Evolutionary conservation across 768 basidiomycete species (phyloP).

Genomic region (Podaxis sp.): DNA sequence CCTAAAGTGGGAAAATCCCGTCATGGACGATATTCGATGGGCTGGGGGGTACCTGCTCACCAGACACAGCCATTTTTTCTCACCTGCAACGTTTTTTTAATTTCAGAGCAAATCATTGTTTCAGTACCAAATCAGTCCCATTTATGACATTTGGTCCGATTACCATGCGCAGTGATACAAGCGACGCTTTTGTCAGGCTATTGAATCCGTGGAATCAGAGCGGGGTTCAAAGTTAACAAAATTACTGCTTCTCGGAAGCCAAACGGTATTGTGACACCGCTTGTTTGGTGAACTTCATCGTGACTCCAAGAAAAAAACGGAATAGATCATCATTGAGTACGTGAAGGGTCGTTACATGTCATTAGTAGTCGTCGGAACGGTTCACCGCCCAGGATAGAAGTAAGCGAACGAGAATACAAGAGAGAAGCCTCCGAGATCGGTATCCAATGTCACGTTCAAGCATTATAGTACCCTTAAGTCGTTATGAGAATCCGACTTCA

Average conservation of each 20-base stretch:
- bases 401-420: conserved; percentile 25
- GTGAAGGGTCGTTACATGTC: conserved; percentile 9
- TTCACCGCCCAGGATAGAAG: conserved; percentile 9
- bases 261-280: conserved; percentile 7
- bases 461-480: conserved; percentile 46
- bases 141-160: conserved; percentile 19
- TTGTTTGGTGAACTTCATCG: neutral
- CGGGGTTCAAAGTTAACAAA: conserved; percentile 3
- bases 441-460: conserved; percentile 25
- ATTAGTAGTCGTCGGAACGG: conserved; percentile 9
- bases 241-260: conserved; percentile 3
- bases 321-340: conserved; percentile 9
- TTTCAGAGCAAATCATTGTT: conserved; percentile 20
- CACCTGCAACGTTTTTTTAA: conserved; percentile 46
- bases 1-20: conserved; percentile 12
- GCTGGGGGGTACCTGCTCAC: conserved; percentile 19
- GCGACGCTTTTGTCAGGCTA: neutral
- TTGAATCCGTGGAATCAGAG: conserved; percentile 10
- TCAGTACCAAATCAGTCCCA: conserved; percentile 12
- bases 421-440: conserved; percentile 18
- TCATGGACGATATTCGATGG: conserved; percentile 13
- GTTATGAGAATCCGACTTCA: conserved; percentile 20
- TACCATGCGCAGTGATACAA: conserved; percentile 17
- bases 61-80: conserved; percentile 21
- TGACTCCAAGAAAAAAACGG: neutral